phyloP scores from a whole-genome alignment of 495 filamentous ascomycete species.

The Xylaria curta region DNA sequence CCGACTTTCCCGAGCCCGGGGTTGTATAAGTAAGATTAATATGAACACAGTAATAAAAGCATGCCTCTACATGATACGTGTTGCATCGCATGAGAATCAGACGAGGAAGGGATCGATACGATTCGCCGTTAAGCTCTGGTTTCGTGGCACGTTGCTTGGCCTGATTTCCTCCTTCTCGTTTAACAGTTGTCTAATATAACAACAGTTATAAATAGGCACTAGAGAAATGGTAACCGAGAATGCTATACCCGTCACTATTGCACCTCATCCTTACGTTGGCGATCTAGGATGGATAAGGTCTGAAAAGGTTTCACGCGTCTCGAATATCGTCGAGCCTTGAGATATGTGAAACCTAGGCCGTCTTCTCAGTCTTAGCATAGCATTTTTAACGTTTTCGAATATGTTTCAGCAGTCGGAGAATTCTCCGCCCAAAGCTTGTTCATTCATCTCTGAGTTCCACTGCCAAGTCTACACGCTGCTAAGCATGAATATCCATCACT shows the following conservation, averaged over 20 bases:
- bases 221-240: neutral
- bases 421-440: conserved; percentile 9
- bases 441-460: conserved; percentile 1
- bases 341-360: neutral
- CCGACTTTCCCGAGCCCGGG: neutral
- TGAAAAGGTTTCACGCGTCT: neutral
- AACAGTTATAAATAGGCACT: neutral
- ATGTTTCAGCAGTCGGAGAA: neutral
- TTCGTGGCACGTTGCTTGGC: neutral
- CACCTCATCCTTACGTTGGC: neutral
- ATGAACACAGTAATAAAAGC: neutral
- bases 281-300: neutral
- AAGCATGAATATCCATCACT: conserved; percentile 23
- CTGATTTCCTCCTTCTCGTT: neutral
- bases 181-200: neutral
- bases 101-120: neutral
- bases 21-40: neutral
- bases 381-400: neutral
- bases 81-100: neutral
- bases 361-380: neutral
- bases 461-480: conserved; percentile 10
- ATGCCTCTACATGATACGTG: neutral
- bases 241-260: neutral
- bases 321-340: neutral
- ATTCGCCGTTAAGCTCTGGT: neutral